Base-by-base conservation (phyloP, 2,329 filamentous ascomycete species). In the Pseudovirgaria hyperparasitica region DNA sequence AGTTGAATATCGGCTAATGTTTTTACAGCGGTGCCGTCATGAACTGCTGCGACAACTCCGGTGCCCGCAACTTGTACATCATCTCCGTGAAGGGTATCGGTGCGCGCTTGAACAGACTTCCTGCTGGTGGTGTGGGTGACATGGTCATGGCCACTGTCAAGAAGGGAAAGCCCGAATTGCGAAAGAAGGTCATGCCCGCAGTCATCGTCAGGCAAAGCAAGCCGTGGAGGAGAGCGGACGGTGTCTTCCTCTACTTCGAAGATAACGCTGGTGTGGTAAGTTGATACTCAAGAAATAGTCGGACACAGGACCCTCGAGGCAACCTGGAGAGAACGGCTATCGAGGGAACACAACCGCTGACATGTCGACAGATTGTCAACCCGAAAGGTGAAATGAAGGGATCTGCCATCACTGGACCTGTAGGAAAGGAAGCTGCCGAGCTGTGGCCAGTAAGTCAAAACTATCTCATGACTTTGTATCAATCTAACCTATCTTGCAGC, bases 331-430 rank as follows among this genome's bases (percentile, higher is more conserved):
- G 28, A 12, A 25, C 25, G 12, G 16, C 28, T 15, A 13, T 25
- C 18, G 12, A 28, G 8, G 19, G 9, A 31, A 30, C 12, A 10
- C 14, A 20, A 30, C 27, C 19, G 37, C 41, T 44, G 28, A 43
- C 30, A 13, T 5, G 19, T 24, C 17, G 28, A 29, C 55, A 90
- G 82, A 98, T 98, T 57, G 90, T 98, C 73, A 98, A 98, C 75
- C 85, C 87, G 66, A 98, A 98, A 82, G 90, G 90, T 70, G 90
- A 98, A 72, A 98, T 98, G 90, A 98, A 98, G 81, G 90, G 90
- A 60, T 94, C 85, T 44, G 90, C 90, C 63, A 98, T 98, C 63
- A 98, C 90, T 52, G 90, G 90, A 51, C 90, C 90, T 52, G 87
- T 98, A 58, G 90, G 87, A 65, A 98, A 98, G 80, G 90, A 98